Evolutionary conservation across 2,329 filamentous ascomycete species (phyloP).

Genomic region (Aureobasidium vineae): DNA sequence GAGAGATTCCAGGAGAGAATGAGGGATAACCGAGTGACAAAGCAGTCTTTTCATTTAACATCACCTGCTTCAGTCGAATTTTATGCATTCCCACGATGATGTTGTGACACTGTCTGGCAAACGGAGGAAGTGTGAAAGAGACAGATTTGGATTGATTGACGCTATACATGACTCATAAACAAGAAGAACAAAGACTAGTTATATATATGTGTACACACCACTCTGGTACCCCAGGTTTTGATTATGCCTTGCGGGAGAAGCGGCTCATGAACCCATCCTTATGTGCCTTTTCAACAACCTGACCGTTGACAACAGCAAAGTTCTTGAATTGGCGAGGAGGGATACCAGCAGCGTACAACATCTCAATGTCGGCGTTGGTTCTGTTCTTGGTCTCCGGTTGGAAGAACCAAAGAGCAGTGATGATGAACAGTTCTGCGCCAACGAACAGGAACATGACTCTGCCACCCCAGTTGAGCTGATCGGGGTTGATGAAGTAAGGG

Average conservation of each 20-base stretch:
- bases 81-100: too few species aligned
- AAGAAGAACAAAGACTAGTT: background rate
- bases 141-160: too few species aligned
- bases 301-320: background rate
- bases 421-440: conserved; percentile 39
- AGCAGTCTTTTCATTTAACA: too few species aligned
- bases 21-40: too few species aligned
- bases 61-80: too few species aligned
- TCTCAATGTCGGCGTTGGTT: conserved; percentile 36
- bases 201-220: background rate
- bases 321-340: background rate
- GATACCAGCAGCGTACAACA: background rate
- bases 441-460: conserved; percentile 44
- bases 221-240: background rate
- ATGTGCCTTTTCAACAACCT: background rate
- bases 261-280: background rate
- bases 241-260: background rate
- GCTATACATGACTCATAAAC: background rate
- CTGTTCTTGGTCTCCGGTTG: conserved; percentile 45
- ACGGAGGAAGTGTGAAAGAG: too few species aligned
- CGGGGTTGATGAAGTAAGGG: conserved; percentile 43
- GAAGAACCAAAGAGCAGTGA: conserved; percentile 38
- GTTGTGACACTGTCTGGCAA: too few species aligned
- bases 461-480: conserved; percentile 43
- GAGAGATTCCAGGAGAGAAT: too few species aligned